A percentile compares a stretch with the other conserved stretches of the same genome.
These are phyloP conservation scores for Yamadazyma conglobata DNA, from an alignment of 1,139 yeast species.

Conservation along the genomic window DNA sequence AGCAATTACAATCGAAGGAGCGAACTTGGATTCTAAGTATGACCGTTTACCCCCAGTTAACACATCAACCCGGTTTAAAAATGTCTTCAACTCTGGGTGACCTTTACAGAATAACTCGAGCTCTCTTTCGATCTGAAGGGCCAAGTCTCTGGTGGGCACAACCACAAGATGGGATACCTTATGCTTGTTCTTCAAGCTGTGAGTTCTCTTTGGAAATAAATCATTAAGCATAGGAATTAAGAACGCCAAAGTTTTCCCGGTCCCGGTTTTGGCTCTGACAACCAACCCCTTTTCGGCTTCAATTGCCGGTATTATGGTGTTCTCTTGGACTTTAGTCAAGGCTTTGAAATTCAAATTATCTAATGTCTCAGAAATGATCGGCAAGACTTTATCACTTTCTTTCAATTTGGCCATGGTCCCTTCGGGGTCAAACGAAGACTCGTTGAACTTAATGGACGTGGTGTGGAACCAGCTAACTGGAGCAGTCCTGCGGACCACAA, in stretches of 20 bases:
- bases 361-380: slow-evolving; percentile 28
- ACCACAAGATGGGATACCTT: slow-evolving; percentile 61
- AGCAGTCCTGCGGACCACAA: too few relatives aligned
- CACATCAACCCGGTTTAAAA: slow-evolving; percentile 19
- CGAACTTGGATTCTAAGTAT: slow-evolving; percentile 17
- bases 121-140: slow-evolving; percentile 77
- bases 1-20: slow-evolving; percentile 63
- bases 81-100: slow-evolving; percentile 27
- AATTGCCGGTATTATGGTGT: slow-evolving; percentile 66
- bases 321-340: slow-evolving; percentile 79
- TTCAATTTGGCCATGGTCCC: slow-evolving; percentile 13
- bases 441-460: slow-evolving; percentile 1
- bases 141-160: slow-evolving; percentile 92
- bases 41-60: slow-evolving; percentile 41
- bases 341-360: slow-evolving; percentile 38
- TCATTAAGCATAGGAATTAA: slow-evolving; percentile 66
- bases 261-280: slow-evolving; percentile 91
- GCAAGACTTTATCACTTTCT: slow-evolving; percentile 14
- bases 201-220: slow-evolving; percentile 11
- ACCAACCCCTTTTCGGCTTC: slow-evolving; percentile 60
- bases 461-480: slow-evolving; percentile 2
- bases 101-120: slow-evolving; percentile 21
- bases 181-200: slow-evolving; percentile 21
- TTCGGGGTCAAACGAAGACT: slow-evolving; percentile 10
- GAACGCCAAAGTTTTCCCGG: slow-evolving; percentile 91